Evolutionary conservation across 768 basidiomycete genomes (phyloP).

Genomic region (Porpolomopsis calyptriformis): DNA sequence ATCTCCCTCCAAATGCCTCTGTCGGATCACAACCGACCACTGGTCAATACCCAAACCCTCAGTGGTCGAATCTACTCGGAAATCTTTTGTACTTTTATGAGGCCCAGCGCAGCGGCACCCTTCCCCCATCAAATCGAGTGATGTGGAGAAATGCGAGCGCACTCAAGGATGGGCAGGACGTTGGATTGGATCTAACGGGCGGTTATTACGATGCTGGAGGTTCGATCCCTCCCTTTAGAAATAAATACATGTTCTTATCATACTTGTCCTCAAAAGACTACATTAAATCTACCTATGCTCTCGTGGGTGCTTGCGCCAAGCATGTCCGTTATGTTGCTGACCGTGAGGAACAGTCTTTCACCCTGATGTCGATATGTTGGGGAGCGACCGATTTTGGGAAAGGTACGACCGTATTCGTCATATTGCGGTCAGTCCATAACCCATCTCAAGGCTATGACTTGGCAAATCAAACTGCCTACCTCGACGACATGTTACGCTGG

Average conservation of each 20-base stretch:
- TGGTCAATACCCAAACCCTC: conserved; percentile 46
- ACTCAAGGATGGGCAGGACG: conserved; percentile 65
- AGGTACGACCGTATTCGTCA: conserved; percentile 31
- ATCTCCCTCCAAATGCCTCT: conserved; percentile 48
- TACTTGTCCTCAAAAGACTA: conserved; percentile 42
- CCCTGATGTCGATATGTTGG: conserved; percentile 84
- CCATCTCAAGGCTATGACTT: conserved; percentile 56
- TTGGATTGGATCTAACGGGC: conserved; percentile 60
- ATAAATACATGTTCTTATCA: background rate
- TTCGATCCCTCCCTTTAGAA: conserved; percentile 19
- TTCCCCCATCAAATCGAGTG: conserved; percentile 59
- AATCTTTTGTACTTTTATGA: conserved; percentile 84
- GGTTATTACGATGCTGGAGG: conserved; percentile 94
- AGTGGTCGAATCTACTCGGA: conserved; percentile 78
- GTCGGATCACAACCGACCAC: conserved; percentile 41
- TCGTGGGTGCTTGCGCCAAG: conserved; percentile 35
- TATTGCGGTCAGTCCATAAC: background rate
- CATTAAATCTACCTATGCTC: conserved; percentile 78
- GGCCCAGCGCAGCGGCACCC: conserved; percentile 73
- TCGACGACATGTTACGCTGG: conserved; percentile 89
- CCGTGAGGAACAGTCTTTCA: conserved; percentile 45
- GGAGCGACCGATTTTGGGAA: conserved; percentile 75
- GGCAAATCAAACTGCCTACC: conserved; percentile 80
- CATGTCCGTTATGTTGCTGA: background rate
- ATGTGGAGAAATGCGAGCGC: conserved; percentile 82